Evolutionary conservation across 106 monocot species (phyloP), one percentile per base, ranked within the genome.

Genomic region (Allium cepa): DNA sequence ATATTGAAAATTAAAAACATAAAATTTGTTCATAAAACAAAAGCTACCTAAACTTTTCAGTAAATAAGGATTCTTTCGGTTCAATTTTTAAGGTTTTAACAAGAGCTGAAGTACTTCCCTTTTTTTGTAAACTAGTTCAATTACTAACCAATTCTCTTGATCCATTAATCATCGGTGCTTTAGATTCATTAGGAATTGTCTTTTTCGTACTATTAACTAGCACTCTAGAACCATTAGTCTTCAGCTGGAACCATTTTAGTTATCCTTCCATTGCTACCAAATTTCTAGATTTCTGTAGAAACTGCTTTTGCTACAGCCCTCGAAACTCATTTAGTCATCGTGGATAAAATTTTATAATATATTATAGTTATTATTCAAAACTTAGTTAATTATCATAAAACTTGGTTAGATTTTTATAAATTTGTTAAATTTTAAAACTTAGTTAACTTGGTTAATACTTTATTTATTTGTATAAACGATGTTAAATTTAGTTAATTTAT

Each of bases 1-100:
- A n/a, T n/a, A n/a, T n/a, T n/a, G n/a, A n/a, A n/a, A n/a, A n/a
- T n/a, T n/a, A n/a, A n/a, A n/a, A n/a, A n/a, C n/a, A n/a, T n/a
- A 99, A 46, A 71, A 74, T 79, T 92, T 83, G 72, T 99, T 90
- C 9, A 89, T 87, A 53, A 87, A 81, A 57, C 92, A 75, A 60
- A 99, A 75, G 67, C 79, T 81, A n/a, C n/a, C n/a, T n/a, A n/a
- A 87, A 50, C 27, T 85, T 81, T 15, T 90, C 85, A 12, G 48
- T 62, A 46, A 81, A 83, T 46, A 68, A 60, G 10, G 66, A 47
- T 7, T 84, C 77, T 8, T 82, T 62, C 48, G 52, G 45, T 11
- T 45, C 17, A 17, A 7, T 56, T 57, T 15, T 71, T 56, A 63
- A 55, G 15, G 74, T 81, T 28, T 76, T 84, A 49, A 83, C 82